These are phyloP conservation scores for Cryptococcus sp. DNA, from an alignment of 1,284 basidiomycete genomes.

Conservation along the genomic window DNA sequence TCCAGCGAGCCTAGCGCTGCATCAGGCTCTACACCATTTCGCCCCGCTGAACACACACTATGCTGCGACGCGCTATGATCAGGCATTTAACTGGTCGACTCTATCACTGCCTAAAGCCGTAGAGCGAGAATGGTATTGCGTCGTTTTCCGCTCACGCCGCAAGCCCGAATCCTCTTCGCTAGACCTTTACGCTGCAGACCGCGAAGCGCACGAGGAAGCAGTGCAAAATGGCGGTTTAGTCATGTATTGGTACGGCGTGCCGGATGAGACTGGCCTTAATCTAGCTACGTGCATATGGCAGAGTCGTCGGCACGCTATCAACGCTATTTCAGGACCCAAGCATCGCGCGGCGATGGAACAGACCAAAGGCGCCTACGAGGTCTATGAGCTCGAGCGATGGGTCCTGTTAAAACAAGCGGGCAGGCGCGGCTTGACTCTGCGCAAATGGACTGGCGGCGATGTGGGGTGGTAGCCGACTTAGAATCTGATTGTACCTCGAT, in stretches of 20 bases:
- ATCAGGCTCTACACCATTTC: conserved; percentile 79
- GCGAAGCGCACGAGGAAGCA: conserved; percentile 84
- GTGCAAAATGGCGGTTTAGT: conserved; percentile 71
- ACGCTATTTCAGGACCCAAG: conserved; percentile 74
- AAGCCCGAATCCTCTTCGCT: conserved; percentile 52
- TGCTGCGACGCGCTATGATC: conserved; percentile 63
- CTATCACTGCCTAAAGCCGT: conserved; percentile 52
- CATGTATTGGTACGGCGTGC: conserved; percentile 91
- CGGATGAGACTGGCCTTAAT: conserved; percentile 74
- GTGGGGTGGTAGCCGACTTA: conserved; percentile 59
- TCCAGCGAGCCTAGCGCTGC: conserved; percentile 75
- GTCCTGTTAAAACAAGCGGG: conserved; percentile 67
- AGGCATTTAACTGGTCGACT: conserved; percentile 85
- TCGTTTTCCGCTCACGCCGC: conserved; percentile 80
- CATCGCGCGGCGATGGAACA: conserved; percentile 80
- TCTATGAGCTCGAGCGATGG: conserved; percentile 75
- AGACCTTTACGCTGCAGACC: conserved; percentile 80
- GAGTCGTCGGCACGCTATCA: conserved; percentile 74
- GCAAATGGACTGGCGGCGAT: conserved; percentile 65
- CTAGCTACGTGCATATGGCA: conserved; percentile 96
- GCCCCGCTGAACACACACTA: conserved; percentile 65
- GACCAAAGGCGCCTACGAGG: conserved; percentile 73
- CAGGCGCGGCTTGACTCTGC: conserved; percentile 59
- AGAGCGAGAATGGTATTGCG: conserved; percentile 79
- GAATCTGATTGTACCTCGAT: no score